These are phyloP conservation scores for Hypocrella siamensis DNA, from an alignment of 2,329 filamentous ascomycete species.

Conservation along the genomic window DNA sequence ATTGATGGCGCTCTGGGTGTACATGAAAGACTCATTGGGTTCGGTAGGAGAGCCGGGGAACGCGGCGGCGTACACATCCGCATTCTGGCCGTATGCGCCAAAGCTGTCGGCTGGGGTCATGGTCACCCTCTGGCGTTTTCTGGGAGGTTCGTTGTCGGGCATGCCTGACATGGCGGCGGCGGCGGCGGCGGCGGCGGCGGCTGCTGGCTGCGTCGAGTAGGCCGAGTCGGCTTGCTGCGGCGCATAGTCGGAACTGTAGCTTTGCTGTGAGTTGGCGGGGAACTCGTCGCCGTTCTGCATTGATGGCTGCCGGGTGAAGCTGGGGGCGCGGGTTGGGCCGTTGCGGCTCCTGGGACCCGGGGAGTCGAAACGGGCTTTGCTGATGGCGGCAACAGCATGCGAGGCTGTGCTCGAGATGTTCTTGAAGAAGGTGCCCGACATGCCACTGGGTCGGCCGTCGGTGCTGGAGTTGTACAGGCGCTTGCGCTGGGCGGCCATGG, in stretches of 20 bases:
- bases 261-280: constrained; percentile 70
- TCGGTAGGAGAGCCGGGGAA: constrained; percentile 63
- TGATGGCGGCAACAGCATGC: constrained; percentile 88
- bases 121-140: constrained; percentile 55
- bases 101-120: constrained; percentile 43
- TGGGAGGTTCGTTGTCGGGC: constrained; percentile 56
- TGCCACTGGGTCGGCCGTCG: constrained; percentile 50
- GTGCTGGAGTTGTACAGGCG: constrained; percentile 62
- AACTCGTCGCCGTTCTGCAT: constrained; percentile 55
- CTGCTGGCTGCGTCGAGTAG: constrained; percentile 50
- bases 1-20: constrained; percentile 34
- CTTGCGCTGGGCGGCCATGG: constrained; percentile 90
- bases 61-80: constrained; percentile 28
- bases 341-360: constrained; percentile 54
- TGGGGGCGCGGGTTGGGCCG: constrained; percentile 49
- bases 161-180: constrained; percentile 21
- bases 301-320: constrained; percentile 56
- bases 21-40: constrained; percentile 64
- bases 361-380: constrained; percentile 87
- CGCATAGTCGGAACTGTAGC: constrained; percentile 61
- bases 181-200: too few species aligned
- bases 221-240: constrained; percentile 55
- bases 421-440: constrained; percentile 85
- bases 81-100: constrained; percentile 32
- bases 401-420: constrained; percentile 91